Evolutionary conservation across 2,329 filamentous ascomycete species (phyloP), one percentile per base, ranked within the genome.

Genomic region (Pestalotiopsis sp.): DNA sequence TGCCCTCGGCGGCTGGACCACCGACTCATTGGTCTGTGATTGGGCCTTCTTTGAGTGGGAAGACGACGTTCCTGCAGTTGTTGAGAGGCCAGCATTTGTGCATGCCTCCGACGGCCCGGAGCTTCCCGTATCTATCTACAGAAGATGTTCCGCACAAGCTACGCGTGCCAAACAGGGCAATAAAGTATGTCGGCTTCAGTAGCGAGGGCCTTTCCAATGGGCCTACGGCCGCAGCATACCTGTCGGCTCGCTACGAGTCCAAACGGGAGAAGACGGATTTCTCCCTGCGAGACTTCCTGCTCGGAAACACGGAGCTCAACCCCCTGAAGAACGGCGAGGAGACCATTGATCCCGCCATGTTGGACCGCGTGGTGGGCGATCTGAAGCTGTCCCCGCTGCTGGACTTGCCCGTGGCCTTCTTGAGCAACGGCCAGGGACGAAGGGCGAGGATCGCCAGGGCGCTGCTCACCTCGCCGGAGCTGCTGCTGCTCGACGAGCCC

Each of bases 361-460:
- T 97, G 52, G 79, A 85, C 14, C 85, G 87, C 9, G 89, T 97
- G 0, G 87, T 94, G 17, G 77, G 78, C 6, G 91, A 97, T 73
- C 82, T 99, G 67, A 87, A 88, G 64, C 83, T 99, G 14, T 83
- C 86, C 0, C 83, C 86, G 9, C 83, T 98, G 60, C 82, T 97
- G 1, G 87, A 92, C 52, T 91, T 97, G 77, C 95, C 95, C 0
- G 93, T 98, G 7, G 89, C 93, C 27, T 97, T 96, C 78, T 82
- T 99, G 67, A 98, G 94, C 78, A 98, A 98, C 79, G 96, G 96
- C 0, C 96, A 99, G 80, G 95, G 93, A 6, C 86, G 95, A 71
- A 85, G 96, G 67, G 93, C 95, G 7, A 89, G 93, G 70, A 97
- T 99, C 73, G 96, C 94, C 1, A 93, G 94, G 74, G 94, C 95